These are phyloP conservation scores for Trichoderma gamsii DNA, from an alignment of 495 filamentous ascomycete genomes.

Conservation along the genomic window DNA sequence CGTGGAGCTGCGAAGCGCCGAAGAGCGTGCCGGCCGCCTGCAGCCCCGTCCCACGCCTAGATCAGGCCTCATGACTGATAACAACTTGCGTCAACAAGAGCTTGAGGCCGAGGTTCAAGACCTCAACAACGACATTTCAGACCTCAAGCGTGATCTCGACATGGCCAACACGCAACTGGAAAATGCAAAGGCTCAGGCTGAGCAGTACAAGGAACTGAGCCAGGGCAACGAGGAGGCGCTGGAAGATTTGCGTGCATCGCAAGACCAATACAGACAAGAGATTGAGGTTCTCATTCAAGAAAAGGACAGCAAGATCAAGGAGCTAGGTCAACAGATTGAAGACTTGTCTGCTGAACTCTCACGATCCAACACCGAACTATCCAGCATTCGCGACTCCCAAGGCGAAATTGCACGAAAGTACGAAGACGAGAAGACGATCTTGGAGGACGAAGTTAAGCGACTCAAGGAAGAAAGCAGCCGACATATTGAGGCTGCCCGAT, in stretches of 20 bases:
- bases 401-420: slow-evolving; percentile 63
- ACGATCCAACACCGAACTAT: slow-evolving; percentile 71
- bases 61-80: slow-evolving; percentile 39
- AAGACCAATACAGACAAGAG: slow-evolving; percentile 81
- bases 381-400: slow-evolving; percentile 67
- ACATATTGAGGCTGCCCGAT: slow-evolving; percentile 65
- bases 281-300: slow-evolving; percentile 66
- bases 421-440: slow-evolving; percentile 69
- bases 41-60: slow-evolving; percentile 64
- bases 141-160: slow-evolving; percentile 77
- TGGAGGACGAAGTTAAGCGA: slow-evolving; percentile 70
- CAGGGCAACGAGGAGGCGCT: slow-evolving; percentile 85
- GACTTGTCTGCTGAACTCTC: slow-evolving; percentile 76
- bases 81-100: slow-evolving; percentile 22
- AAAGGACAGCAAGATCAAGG: slow-evolving; percentile 68
- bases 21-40: slow-evolving; percentile 74
- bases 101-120: slow-evolving; percentile 74
- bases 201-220: slow-evolving; percentile 85
- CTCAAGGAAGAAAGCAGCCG: slow-evolving; percentile 82
- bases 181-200: slow-evolving; percentile 67
- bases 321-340: slow-evolving; percentile 73
- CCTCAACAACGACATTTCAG: slow-evolving; percentile 69
- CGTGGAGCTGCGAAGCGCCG: slow-evolving; percentile 77
- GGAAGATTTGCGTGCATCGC: slow-evolving; percentile 66
- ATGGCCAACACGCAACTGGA: slow-evolving; percentile 69